Conservation (phyloP, 768 basidiomycete species). For the Pleurotus salmoneostramineus region DNA sequence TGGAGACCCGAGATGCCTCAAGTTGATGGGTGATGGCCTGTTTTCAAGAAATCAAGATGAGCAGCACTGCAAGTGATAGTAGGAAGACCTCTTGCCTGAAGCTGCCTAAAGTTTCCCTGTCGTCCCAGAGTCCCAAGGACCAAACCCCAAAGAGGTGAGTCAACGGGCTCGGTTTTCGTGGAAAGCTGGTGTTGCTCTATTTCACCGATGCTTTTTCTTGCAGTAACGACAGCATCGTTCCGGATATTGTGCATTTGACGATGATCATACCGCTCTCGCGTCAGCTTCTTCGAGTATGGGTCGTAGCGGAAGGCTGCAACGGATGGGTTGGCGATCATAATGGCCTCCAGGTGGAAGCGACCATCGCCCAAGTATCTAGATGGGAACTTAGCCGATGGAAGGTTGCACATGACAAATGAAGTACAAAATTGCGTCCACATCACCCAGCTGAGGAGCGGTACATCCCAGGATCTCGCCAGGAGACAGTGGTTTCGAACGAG, state of each 20-base stretch:
- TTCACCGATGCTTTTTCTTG: conserved; percentile 56
- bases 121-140: conserved; percentile 92
- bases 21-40: conserved; percentile 77
- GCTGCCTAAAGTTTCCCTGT: conserved; percentile 88
- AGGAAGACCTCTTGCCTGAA: conserved; percentile 47
- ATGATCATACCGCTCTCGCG: conserved; percentile 89
- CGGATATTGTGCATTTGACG: conserved; percentile 77
- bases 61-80: not conserved
- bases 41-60: not conserved
- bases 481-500: conserved; percentile 86
- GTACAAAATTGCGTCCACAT: conserved; percentile 89
- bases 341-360: conserved; percentile 95
- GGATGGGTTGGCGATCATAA: conserved; percentile 98
- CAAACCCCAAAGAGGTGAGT: conserved; percentile 74
- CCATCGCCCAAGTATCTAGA: conserved; percentile 94
- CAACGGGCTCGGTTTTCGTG: not conserved
- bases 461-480: conserved; percentile 98
- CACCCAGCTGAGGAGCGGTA: conserved; percentile 78
- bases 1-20: conserved; percentile 41
- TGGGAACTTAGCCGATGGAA: conserved; percentile 9
- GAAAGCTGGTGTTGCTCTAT: conserved; percentile 13
- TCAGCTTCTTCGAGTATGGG: conserved; percentile 96
- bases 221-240: conserved; percentile 70
- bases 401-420: not conserved
- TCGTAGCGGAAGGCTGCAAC: conserved; percentile 97